Conservation (phyloP, 2,329 filamentous ascomycete genomes). For the Xylariaceae sp. region DNA sequence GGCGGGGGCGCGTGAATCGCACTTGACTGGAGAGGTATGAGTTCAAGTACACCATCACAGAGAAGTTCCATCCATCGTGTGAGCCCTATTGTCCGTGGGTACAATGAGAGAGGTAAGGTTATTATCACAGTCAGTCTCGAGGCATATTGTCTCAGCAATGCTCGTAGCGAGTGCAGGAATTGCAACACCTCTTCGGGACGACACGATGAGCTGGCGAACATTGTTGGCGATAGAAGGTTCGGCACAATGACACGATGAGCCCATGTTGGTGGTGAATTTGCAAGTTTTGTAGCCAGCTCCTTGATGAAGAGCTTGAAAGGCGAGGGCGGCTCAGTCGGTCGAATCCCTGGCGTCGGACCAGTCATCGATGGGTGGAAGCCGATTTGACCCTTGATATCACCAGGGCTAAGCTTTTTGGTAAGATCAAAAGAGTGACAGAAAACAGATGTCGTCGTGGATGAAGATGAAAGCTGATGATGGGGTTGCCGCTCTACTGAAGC, state of each 20-base stretch:
- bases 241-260: conserved; percentile 85
- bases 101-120: conserved; percentile 75
- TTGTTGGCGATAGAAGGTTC: conserved; percentile 76
- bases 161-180: conserved; percentile 75
- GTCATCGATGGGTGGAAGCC: conserved; percentile 43
- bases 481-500: conserved; percentile 20
- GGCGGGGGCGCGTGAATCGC: conserved; percentile 47
- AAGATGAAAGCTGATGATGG: conserved; percentile 14
- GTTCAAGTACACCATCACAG: conserved; percentile 79
- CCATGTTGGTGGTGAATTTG: conserved; percentile 51
- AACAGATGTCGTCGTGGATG: conserved; percentile 23
- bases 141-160: conserved; percentile 65
- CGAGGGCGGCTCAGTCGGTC: conserved; percentile 30
- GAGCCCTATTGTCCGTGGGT: conserved; percentile 69
- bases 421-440: conserved; percentile 76
- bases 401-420: conserved; percentile 54
- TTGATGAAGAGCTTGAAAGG: conserved; percentile 63
- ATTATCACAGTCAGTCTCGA: conserved; percentile 66
- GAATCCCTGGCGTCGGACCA: conserved; percentile 13
- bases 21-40: conserved; percentile 65
- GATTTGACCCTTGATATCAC: conserved; percentile 46
- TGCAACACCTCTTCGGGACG: conserved; percentile 70
- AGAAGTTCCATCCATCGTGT: conserved; percentile 83
- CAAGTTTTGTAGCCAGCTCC: conserved; percentile 51
- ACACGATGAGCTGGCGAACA: conserved; percentile 68